These are phyloP conservation scores for Zymoseptoria passerinii DNA, from an alignment of 2,329 filamentous ascomycete species.

Conservation along the genomic window DNA sequence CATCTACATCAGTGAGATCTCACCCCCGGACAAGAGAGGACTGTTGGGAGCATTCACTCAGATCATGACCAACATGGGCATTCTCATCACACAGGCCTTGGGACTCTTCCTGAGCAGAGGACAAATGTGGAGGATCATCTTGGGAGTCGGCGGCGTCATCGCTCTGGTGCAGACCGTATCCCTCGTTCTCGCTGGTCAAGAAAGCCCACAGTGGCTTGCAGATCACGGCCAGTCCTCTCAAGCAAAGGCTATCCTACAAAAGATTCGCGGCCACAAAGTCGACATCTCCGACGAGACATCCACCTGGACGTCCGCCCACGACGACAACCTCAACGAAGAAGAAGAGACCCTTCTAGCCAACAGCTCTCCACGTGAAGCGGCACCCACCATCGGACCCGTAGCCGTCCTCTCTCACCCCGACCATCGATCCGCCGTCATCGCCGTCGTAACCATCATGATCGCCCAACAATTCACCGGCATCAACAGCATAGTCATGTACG, in stretches of 20 bases:
- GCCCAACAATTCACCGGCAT: constrained; percentile 86
- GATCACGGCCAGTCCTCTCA: constrained; percentile 51
- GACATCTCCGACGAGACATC: constrained; percentile 68
- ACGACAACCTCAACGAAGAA: constrained; percentile 25
- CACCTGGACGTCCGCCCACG: constrained; percentile 33
- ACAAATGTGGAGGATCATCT: constrained; percentile 72
- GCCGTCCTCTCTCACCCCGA: constrained; percentile 57
- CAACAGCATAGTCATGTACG: constrained; percentile 98
- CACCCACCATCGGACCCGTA: constrained; percentile 35
- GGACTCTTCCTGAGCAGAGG: constrained; percentile 81
- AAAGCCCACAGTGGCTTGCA: constrained; percentile 83
- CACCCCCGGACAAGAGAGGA: constrained; percentile 52
- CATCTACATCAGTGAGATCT: constrained; percentile 87
- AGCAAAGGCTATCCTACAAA: constrained; percentile 62
- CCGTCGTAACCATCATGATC: constrained; percentile 86
- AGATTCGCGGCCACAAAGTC: constrained; percentile 60
- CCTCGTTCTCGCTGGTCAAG: constrained; percentile 62
- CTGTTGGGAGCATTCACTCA: constrained; percentile 81
- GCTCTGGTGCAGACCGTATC: constrained; percentile 60
- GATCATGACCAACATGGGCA: constrained; percentile 81
- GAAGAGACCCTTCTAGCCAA: constrained; percentile 56
- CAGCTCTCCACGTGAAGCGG: not conserved
- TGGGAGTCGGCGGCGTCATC: constrained; percentile 63
- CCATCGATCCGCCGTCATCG: constrained; percentile 74
- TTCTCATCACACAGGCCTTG: constrained; percentile 71